Conservation (phyloP, 1,284 basidiomycete genomes). For the Amylostereum areolatum region DNA sequence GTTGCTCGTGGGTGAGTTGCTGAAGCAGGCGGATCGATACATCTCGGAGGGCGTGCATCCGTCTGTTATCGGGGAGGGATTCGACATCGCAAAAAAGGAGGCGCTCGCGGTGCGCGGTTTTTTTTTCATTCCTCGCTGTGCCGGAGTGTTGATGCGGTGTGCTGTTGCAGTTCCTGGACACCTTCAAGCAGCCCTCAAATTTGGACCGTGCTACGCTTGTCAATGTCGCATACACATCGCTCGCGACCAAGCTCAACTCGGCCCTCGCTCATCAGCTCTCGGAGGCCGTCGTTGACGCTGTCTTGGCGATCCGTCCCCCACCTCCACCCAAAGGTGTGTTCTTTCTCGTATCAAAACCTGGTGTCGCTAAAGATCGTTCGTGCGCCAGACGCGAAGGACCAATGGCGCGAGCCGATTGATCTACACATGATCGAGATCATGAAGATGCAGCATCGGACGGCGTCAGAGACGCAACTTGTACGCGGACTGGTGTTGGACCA, state of each 20-base stretch:
- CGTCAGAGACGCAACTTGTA: constrained; percentile 96
- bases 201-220: constrained; percentile 90
- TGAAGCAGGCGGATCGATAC: constrained; percentile 98
- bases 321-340: constrained; percentile 49
- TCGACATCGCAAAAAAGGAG: constrained; percentile 97
- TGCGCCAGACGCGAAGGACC: constrained; percentile 50
- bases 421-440: constrained; percentile 99
- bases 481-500: constrained; percentile 94
- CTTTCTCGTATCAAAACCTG: constrained; percentile 10
- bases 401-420: constrained; percentile 88
- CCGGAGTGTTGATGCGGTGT: no score
- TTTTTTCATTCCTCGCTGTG: no score
- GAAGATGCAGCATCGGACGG: constrained; percentile 99
- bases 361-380: constrained; percentile 7
- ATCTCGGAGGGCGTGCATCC: constrained; percentile 99
- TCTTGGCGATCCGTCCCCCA: constrained; percentile 81
- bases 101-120: constrained; percentile 65
- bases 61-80: constrained; percentile 91
- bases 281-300: constrained; percentile 93
- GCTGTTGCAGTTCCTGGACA: constrained; percentile 82
- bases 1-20: constrained; percentile 91
- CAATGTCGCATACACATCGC: constrained; percentile 90
- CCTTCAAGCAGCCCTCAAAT: constrained; percentile 72
- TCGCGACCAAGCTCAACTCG: constrained; percentile 89
- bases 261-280: constrained; percentile 86